phyloP scores from a whole-genome alignment of 345 rosid species.

The Eucalyptus globulus region DNA sequence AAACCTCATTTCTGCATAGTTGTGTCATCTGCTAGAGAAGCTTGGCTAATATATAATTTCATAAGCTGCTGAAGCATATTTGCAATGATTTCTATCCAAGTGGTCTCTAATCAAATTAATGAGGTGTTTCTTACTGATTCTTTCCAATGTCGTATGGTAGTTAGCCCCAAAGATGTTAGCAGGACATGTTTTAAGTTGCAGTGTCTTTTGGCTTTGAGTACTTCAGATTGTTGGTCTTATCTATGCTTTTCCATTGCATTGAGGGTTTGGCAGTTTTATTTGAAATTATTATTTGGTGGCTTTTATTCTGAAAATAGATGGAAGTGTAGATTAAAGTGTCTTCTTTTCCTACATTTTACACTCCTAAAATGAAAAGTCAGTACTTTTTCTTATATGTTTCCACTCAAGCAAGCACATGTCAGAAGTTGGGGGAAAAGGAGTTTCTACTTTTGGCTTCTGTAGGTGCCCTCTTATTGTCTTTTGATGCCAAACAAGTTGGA shows the following conservation, averaged over 20 bases:
- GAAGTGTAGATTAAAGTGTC: not conserved
- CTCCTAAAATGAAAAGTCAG: not conserved
- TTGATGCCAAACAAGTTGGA: not conserved
- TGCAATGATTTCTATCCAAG: not conserved
- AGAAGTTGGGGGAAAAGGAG: not conserved
- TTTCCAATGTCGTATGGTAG: not conserved
- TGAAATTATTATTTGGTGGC: not conserved
- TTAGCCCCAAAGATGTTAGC: not conserved
- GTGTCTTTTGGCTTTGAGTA: not conserved
- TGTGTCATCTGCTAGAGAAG: not conserved
- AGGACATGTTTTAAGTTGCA: not conserved
- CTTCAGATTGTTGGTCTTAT: not conserved
- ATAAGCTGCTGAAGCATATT: not conserved
- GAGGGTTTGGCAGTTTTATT: not conserved
- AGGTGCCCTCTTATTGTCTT: not conserved
- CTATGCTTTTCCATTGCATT: not conserved
- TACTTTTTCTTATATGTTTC: not conserved
- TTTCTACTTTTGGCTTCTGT: not conserved
- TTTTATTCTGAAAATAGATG: not conserved
- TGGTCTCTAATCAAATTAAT: not conserved
- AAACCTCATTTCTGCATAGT: not conserved
- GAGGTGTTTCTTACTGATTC: not conserved
- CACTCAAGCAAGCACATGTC: not conserved
- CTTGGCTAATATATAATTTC: not conserved
- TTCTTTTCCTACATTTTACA: not conserved